Conservation (phyloP, 2,329 filamentous ascomycete species). For the Aspergillus fijiensis region DNA sequence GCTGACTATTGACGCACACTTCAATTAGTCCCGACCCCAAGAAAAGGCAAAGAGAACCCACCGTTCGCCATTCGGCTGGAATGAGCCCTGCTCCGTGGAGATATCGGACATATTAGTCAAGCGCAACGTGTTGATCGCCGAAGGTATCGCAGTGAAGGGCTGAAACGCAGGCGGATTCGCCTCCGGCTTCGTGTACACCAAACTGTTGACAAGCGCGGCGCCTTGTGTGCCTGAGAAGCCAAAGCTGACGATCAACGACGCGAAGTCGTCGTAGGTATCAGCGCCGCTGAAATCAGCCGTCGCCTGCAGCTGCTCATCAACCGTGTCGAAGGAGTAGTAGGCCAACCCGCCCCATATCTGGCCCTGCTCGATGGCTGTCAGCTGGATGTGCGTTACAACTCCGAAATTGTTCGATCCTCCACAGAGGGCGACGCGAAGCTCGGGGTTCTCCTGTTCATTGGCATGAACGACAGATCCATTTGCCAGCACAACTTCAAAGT, state of each 20-base stretch:
- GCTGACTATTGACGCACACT: not conserved
- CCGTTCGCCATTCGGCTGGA: not conserved
- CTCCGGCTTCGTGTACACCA: not conserved
- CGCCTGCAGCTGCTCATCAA: not conserved
- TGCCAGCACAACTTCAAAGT: constrained; percentile 50
- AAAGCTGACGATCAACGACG: not conserved
- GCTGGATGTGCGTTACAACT: constrained; percentile 30
- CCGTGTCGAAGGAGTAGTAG: constrained; percentile 25
- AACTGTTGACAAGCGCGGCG: not conserved
- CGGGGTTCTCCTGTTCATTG: constrained; percentile 32
- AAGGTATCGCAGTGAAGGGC: not conserved
- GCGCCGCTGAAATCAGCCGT: not conserved
- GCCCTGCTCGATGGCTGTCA: constrained; percentile 12
- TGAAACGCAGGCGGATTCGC: not conserved
- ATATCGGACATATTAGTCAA: not conserved
- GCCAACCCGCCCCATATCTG: constrained; percentile 42
- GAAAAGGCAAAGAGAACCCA: not conserved
- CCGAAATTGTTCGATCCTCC: constrained; percentile 34
- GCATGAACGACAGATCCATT: constrained; percentile 46
- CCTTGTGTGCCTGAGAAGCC: not conserved
- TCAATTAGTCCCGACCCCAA: too few species aligned
- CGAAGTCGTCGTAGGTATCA: not conserved
- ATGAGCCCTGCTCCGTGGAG: not conserved
- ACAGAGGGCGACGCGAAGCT: constrained; percentile 26
- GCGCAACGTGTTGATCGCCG: not conserved